A percentile compares a stretch with the other conserved stretches of the same genome.
phyloP scores from a whole-genome alignment of 83 land plant genomes.

The Thuja plicata region DNA sequence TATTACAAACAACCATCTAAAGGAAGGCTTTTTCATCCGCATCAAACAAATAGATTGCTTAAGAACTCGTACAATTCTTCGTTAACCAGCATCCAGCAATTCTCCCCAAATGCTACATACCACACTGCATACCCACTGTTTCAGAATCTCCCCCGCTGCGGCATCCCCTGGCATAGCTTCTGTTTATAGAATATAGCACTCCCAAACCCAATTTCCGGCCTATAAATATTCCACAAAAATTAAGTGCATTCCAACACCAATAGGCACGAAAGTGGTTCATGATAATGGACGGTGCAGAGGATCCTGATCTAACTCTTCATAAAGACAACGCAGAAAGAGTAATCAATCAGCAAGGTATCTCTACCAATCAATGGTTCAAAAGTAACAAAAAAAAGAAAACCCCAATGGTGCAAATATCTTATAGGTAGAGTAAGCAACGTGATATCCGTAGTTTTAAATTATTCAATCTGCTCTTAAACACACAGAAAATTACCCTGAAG shows the following conservation, averaged over 20 bases:
- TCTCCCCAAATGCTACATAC: conserved; percentile 13
- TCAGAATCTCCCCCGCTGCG: not conserved
- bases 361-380: not conserved
- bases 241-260: conserved; percentile 7
- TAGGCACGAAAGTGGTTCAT: conserved; percentile 2
- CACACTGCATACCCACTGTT: not conserved
- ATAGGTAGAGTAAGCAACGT: not conserved
- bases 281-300: not conserved
- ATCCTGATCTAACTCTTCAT: not conserved
- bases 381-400: not conserved
- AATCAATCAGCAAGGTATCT: not conserved
- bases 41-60: not conserved
- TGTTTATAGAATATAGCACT: not conserved
- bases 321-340: conserved; percentile 3
- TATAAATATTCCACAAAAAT: conserved; percentile 10
- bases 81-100: conserved; percentile 5
- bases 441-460: not conserved
- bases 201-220: conserved; percentile 7
- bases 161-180: conserved; percentile 14
- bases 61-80: not conserved
- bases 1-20: conserved; percentile 10
- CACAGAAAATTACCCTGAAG: not conserved
- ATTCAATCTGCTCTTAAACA: not conserved
- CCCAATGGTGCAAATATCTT: not conserved
- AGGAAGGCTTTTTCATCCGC: not conserved